These are phyloP conservation scores for Zygotorulaspora florentina DNA, from an alignment of 805 yeast species.

Conservation along the genomic window DNA sequence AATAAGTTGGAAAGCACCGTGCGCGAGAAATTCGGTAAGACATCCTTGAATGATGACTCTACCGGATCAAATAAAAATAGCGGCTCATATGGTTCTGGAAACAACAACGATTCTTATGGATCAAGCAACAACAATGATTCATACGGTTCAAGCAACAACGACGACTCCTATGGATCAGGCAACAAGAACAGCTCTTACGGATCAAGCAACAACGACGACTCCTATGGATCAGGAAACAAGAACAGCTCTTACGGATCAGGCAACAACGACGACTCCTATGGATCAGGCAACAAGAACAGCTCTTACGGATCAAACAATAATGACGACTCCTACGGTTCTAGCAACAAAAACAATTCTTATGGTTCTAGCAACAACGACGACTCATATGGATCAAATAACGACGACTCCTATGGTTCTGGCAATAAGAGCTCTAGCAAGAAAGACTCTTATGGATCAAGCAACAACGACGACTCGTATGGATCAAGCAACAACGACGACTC, in stretches of 20 bases:
- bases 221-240: conserved; percentile 35
- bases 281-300: conserved; percentile 17
- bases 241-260: conserved; percentile 16
- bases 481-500: conserved; percentile 14
- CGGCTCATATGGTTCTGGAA: conserved; percentile 14
- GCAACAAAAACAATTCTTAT: conserved; percentile 11
- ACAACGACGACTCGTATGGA: conserved; percentile 24
- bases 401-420: conserved; percentile 23
- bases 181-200: conserved; percentile 21
- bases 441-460: conserved; percentile 28
- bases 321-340: conserved; percentile 9
- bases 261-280: conserved; percentile 25
- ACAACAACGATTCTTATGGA: conserved; percentile 14
- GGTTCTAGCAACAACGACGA: conserved; percentile 18
- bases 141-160: conserved; percentile 26
- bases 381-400: conserved; percentile 20
- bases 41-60: conserved; percentile 23
- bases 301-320: conserved; percentile 13
- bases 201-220: conserved; percentile 22
- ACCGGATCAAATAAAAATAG: conserved; percentile 19
- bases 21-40: conserved; percentile 29
- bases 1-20: conserved; percentile 29
- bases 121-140: conserved; percentile 18
- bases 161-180: conserved; percentile 24
- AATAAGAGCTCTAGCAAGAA: conserved; percentile 14